Evolutionary conservation across 2,329 filamentous ascomycete genomes (phyloP).

Genomic region (Phaeosphaeria sp.): DNA sequence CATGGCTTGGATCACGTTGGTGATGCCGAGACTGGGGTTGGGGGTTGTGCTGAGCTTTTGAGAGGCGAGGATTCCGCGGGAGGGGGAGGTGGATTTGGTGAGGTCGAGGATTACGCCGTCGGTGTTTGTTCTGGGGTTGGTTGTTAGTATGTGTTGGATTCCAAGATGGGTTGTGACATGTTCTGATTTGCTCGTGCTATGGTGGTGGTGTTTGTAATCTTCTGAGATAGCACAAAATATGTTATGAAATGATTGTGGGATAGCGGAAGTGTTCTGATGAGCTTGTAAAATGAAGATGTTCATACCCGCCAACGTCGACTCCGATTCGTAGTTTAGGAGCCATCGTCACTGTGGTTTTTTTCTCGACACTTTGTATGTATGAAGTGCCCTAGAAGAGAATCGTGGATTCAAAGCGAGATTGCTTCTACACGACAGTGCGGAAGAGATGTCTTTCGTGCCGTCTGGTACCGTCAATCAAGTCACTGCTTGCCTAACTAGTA

Average conservation of each 20-base stretch:
- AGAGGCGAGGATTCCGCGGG: conserved; percentile 20
- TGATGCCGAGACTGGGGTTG: conserved; percentile 53
- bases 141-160: background rate
- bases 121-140: conserved; percentile 40
- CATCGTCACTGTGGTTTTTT: background rate
- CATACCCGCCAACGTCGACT: conserved; percentile 45
- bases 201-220: no score
- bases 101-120: conserved; percentile 43
- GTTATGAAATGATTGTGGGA: background rate
- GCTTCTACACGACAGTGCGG: background rate
- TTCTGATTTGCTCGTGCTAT: background rate
- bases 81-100: conserved; percentile 25
- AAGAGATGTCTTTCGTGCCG: background rate
- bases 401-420: background rate
- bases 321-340: conserved; percentile 26
- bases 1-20: conserved; percentile 46
- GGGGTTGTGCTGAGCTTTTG: conserved; percentile 50
- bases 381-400: background rate
- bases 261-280: background rate
- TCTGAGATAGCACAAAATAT: no score
- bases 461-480: background rate
- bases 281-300: no score
- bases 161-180: background rate
- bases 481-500: background rate
- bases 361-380: background rate